Conservation (phyloP, 192 early-diverging fungal species). For the Podila minutissima region DNA sequence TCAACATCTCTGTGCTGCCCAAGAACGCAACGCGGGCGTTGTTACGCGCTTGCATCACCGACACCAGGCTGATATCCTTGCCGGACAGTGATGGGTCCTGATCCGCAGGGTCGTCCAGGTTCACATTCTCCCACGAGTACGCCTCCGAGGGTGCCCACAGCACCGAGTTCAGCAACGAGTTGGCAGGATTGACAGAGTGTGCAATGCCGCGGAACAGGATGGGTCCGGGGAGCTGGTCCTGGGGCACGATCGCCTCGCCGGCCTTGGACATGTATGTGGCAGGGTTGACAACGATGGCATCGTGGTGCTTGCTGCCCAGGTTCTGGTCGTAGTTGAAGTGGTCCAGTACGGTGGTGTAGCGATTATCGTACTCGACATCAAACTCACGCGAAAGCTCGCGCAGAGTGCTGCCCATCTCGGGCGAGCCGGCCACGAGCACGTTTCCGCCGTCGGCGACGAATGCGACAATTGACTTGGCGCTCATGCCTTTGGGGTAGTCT, state of each 20-base stretch:
- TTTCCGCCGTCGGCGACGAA: slow-evolving; percentile 95
- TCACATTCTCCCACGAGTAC: slow-evolving; percentile 68
- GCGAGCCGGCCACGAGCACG: slow-evolving; percentile 76
- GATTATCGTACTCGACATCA: slow-evolving; percentile 85
- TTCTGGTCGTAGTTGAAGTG: slow-evolving; percentile 64
- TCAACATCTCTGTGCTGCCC: slow-evolving; percentile 87
- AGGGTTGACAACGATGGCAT: slow-evolving; percentile 65
- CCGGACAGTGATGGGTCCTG: slow-evolving; percentile 62
- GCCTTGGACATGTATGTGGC: slow-evolving; percentile 49
- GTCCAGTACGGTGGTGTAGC: slow-evolving; percentile 77
- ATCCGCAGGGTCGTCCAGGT: slow-evolving; percentile 51
- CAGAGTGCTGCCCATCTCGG: slow-evolving; percentile 70
- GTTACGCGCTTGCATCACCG: slow-evolving; percentile 87
- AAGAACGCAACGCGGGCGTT: slow-evolving; percentile 88
- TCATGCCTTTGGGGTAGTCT: slow-evolving; percentile 63
- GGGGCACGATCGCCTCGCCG: slow-evolving; percentile 51
- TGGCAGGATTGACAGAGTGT: slow-evolving; percentile 68
- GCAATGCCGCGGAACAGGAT: slow-evolving; percentile 85
- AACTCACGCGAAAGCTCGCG: slow-evolving; percentile 92
- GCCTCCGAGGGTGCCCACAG: slow-evolving; percentile 68
- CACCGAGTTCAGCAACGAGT: slow-evolving; percentile 68
- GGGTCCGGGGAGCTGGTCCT: slow-evolving; percentile 51
- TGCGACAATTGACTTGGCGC: slow-evolving; percentile 71
- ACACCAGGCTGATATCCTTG: slow-evolving; percentile 74
- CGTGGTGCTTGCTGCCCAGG: slow-evolving; percentile 55